phyloP scores from a whole-genome alignment of 139 green algal species.

The Chlorella sp. region DNA sequence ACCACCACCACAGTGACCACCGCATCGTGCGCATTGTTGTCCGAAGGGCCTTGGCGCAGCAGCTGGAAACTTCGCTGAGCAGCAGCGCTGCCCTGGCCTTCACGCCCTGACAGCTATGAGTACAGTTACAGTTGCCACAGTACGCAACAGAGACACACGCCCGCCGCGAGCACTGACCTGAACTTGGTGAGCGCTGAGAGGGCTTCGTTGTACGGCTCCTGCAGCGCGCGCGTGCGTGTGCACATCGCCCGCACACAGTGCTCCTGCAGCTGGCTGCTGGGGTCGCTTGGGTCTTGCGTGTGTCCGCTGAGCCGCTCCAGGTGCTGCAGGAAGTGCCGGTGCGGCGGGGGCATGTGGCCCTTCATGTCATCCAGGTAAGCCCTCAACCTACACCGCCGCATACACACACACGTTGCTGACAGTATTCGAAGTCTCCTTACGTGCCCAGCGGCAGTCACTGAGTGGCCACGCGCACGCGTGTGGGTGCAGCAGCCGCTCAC shows the following conservation, averaged over 20 bases:
- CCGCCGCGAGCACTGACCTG: neutral
- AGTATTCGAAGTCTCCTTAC: too few species aligned
- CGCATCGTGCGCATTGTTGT: neutral
- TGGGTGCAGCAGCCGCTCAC: neutral
- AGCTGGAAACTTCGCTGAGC: neutral
- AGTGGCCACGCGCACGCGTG: neutral
- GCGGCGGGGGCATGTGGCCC: slow-evolving; percentile 38
- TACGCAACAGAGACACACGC: neutral
- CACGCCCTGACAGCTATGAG: too few species aligned
- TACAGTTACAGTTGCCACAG: too few species aligned
- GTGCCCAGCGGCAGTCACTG: neutral
- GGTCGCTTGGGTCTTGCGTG: neutral
- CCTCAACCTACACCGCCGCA: slow-evolving; percentile 35
- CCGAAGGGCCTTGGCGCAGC: neutral
- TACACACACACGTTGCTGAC: too few species aligned
- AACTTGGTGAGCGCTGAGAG: slow-evolving; percentile 34
- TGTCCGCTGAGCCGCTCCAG: slow-evolving; percentile 5
- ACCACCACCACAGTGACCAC: neutral
- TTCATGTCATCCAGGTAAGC: slow-evolving; percentile 34
- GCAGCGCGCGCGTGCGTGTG: slow-evolving; percentile 7
- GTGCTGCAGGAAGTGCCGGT: slow-evolving; percentile 23
- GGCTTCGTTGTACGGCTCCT: slow-evolving; percentile 32
- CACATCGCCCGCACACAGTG: slow-evolving; percentile 1
- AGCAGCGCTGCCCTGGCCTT: neutral
- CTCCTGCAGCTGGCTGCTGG: neutral